These are phyloP conservation scores for Aurifilum marmelostoma DNA, from an alignment of 2,329 filamentous ascomycete genomes.

Conservation along the genomic window DNA sequence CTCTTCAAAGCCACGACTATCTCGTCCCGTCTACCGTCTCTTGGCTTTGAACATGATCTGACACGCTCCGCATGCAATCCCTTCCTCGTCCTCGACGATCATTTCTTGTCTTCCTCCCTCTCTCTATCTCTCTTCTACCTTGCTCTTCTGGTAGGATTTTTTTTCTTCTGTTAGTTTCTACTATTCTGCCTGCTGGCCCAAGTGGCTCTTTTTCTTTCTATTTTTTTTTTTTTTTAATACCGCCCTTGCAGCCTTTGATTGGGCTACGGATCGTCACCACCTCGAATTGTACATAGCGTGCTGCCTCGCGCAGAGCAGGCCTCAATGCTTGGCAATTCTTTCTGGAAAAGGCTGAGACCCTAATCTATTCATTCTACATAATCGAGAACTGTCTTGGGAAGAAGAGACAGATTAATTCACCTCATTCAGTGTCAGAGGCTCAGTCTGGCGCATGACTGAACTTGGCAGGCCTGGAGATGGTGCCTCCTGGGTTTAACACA, in stretches of 20 bases:
- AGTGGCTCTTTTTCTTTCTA: neutral
- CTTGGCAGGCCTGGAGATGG: constrained; percentile 3
- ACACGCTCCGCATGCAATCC: neutral
- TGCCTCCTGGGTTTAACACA: constrained; percentile 2
- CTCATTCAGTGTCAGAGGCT: too few relatives aligned
- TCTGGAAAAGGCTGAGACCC: neutral
- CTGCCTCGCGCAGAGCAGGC: constrained; percentile 1
- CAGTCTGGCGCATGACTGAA: neutral
- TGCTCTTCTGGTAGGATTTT: too few relatives aligned
- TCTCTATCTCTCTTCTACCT: neutral
- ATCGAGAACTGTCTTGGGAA: neutral
- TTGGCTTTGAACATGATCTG: constrained; percentile 5
- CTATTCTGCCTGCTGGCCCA: constrained; percentile 1
- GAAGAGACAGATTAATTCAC: too few relatives aligned
- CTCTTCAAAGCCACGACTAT: neutral
- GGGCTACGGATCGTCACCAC: neutral
- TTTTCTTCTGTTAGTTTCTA: neutral
- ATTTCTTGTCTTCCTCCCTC: neutral
- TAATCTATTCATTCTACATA: neutral
- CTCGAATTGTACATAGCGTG: neutral
- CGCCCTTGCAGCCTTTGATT: neutral
- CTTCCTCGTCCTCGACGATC: neutral
- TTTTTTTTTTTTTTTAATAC: neutral
- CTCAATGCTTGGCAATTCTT: neutral
- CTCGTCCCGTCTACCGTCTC: neutral